Percentiles rank a stretch among this genome's conserved stretches.
Conservation (phyloP, 176 grass and related monocot species). For the Rhynchospora pubera region DNA sequence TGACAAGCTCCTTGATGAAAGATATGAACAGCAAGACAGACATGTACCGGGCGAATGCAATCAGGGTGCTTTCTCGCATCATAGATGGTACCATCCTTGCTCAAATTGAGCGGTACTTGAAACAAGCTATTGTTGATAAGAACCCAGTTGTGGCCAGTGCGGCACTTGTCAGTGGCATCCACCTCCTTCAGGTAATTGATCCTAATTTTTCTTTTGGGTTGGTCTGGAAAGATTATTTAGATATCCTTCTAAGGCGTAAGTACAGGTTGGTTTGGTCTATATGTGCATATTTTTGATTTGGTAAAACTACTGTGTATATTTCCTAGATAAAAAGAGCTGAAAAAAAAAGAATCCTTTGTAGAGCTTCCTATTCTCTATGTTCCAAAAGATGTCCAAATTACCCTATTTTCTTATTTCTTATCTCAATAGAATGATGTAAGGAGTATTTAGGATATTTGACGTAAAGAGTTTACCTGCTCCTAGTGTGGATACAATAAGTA, state of each 20-base stretch:
- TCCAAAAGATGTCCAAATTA: neutral
- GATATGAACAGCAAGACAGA: conserved; percentile 99
- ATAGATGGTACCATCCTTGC: conserved; percentile 94
- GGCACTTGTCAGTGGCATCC: conserved; percentile 94
- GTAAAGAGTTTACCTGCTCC: neutral
- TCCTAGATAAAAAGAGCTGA: neutral
- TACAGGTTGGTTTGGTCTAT: neutral
- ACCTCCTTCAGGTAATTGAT: conserved; percentile 74
- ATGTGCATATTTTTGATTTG: neutral
- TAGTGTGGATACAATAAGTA: neutral
- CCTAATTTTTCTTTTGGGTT: conserved; percentile 2
- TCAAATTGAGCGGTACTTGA: conserved; percentile 96
- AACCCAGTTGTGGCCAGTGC: conserved; percentile 97
- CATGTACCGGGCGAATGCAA: conserved; percentile 97
- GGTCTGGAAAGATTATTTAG: neutral
- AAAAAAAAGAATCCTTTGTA: neutral
- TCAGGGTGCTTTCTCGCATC: conserved; percentile 91
- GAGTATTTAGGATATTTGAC: neutral
- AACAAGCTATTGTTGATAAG: conserved; percentile 98
- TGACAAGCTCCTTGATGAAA: conserved; percentile 99
- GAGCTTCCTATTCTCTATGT: neutral
- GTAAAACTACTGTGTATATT: neutral
- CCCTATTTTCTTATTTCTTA: neutral
- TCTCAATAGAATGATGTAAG: neutral
- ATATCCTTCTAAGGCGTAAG: neutral